A percentile compares a stretch with the other conserved stretches of the same genome.
Conservation (phyloP, 345 rosid genomes). For the Acer yangbiense region DNA sequence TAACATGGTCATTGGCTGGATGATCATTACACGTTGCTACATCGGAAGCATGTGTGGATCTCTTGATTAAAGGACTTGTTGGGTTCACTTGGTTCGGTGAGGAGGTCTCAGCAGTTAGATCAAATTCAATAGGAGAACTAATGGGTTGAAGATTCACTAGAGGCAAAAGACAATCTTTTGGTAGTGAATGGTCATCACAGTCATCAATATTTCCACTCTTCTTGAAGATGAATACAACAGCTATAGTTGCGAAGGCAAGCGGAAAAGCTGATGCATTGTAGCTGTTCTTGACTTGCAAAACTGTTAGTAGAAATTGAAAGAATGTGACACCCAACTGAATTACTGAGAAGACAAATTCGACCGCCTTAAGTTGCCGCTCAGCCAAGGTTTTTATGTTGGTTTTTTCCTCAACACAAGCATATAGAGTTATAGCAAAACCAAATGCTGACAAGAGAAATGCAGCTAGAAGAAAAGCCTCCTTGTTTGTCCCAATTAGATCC, state of each 20-base stretch:
- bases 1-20: no score
- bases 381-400: not conserved
- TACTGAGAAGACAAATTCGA: not conserved
- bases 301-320: not conserved
- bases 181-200: no score
- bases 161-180: no score
- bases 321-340: not conserved
- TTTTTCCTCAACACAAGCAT: not conserved
- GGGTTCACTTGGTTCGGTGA: no score
- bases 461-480: not conserved
- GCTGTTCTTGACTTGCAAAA: not conserved
- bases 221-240: not conserved
- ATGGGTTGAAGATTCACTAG: no score
- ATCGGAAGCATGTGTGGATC: no score
- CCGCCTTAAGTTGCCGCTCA: not conserved
- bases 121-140: no score
- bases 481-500: not conserved
- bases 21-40: no score
- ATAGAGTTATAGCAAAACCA: not conserved
- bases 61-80: no score
- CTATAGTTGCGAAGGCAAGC: not conserved
- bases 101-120: no score
- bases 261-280: conserved; percentile 1
- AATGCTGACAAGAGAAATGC: conserved; percentile 2
- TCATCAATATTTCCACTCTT: not conserved